These are phyloP conservation scores for Withania somnifera DNA, from an alignment of 305 asterid species.

Conservation along the genomic window DNA sequence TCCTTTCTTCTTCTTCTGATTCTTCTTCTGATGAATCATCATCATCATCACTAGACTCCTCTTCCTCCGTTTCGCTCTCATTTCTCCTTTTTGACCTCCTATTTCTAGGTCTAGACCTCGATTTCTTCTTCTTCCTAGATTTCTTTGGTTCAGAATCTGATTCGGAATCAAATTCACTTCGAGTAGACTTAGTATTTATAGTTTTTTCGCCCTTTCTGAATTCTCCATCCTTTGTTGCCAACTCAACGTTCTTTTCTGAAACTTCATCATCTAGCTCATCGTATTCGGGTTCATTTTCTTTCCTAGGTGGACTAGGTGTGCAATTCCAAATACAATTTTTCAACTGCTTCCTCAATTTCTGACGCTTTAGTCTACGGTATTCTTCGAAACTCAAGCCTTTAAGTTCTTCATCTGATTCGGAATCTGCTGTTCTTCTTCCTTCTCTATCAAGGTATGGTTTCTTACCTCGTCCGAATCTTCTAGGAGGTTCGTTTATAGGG, in stretches of 20 bases:
- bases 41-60: slow-evolving; percentile 35
- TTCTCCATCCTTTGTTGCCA: too few relatives aligned
- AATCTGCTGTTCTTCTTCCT: slow-evolving; percentile 18
- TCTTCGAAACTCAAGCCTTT: slow-evolving; percentile 64
- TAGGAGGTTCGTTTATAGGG: slow-evolving; percentile 25
- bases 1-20: slow-evolving; percentile 36
- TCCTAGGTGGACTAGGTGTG: slow-evolving; percentile 96
- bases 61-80: slow-evolving; percentile 34
- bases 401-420: slow-evolving; percentile 81
- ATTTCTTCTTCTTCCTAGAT: slow-evolving; percentile 28
- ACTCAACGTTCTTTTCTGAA: too few relatives aligned
- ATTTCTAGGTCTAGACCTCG: slow-evolving; percentile 32
- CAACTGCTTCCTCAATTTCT: slow-evolving; percentile 54
- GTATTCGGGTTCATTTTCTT: slow-evolving; percentile 30
- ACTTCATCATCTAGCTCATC: not conserved
- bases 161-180: slow-evolving; percentile 14
- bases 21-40: slow-evolving; percentile 28
- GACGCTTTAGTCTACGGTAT: slow-evolving; percentile 75
- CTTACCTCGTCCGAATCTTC: slow-evolving; percentile 18
- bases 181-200: too few relatives aligned
- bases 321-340: slow-evolving; percentile 54
- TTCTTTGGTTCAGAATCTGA: slow-evolving; percentile 29
- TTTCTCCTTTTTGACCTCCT: slow-evolving; percentile 33
- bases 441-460: slow-evolving; percentile 58
- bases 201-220: too few relatives aligned